Percentiles rank a stretch among this genome's conserved stretches.
These are phyloP conservation scores for Entomortierella chlamydospora DNA, from an alignment of 192 early-diverging fungal species.

Conservation along the genomic window DNA sequence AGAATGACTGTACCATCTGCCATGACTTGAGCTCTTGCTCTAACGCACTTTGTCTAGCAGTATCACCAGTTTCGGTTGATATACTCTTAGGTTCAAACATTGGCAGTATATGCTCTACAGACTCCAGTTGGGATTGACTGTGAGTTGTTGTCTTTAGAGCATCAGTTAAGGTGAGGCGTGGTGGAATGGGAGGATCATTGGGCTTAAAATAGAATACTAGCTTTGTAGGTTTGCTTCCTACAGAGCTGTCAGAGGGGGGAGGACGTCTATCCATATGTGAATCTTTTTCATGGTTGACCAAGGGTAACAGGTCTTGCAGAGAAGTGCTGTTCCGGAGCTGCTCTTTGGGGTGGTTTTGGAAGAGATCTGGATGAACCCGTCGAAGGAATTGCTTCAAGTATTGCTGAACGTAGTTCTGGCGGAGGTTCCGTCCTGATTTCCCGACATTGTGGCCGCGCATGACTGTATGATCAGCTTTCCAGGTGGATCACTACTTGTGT, in stretches of 20 bases:
- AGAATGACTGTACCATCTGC: slow-evolving; percentile 48
- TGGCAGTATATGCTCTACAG: slow-evolving; percentile 31
- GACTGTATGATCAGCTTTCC: background rate
- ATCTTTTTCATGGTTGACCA: slow-evolving; percentile 20
- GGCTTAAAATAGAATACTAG: slow-evolving; percentile 30
- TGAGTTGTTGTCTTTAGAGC: background rate
- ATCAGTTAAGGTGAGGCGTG: background rate
- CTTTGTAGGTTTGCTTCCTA: background rate
- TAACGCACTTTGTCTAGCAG: background rate
- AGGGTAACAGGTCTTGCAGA: slow-evolving; percentile 32
- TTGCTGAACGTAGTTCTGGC: slow-evolving; percentile 33
- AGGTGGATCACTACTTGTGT: no score
- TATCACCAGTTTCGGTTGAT: background rate
- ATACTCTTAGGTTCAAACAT: background rate
- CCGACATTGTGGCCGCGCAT: slow-evolving; percentile 11
- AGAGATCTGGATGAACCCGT: slow-evolving; percentile 42
- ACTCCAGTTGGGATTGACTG: background rate
- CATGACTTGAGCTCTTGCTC: slow-evolving; percentile 45
- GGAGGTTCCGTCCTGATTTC: slow-evolving; percentile 10
- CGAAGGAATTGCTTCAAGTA: slow-evolving; percentile 40
- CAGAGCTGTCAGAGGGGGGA: background rate
- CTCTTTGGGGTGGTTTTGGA: slow-evolving; percentile 46
- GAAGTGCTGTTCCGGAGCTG: slow-evolving; percentile 45
- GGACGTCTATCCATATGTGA: background rate
- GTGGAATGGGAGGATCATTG: background rate